Percentiles rank a stretch among this genome's conserved stretches.
Evolutionary conservation across 257 asterid genomes (phyloP).

Genomic region (Ehretia macrophylla): DNA sequence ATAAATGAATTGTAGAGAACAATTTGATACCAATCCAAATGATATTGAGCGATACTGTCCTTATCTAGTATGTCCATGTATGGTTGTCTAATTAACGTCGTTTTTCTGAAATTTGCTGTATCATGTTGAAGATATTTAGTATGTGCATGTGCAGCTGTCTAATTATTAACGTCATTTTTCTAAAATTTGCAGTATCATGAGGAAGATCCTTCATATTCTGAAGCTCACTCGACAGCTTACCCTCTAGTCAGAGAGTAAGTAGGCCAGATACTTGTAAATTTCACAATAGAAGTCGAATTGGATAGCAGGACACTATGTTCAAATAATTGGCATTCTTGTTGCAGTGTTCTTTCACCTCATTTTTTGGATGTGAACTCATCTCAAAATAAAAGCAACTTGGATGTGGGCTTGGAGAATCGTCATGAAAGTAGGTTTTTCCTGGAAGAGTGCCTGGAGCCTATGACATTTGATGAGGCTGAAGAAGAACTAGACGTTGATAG

Average conservation of each 20-base stretch:
- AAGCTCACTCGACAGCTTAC: conserved; percentile 24
- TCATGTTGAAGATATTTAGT: no score
- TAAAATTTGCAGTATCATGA: conserved; percentile 20
- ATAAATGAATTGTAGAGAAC: no score
- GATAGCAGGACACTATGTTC: neutral
- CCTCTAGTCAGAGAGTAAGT: conserved; percentile 80
- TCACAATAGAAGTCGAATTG: neutral
- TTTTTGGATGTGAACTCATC: conserved; percentile 27
- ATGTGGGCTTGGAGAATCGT: conserved; percentile 32
- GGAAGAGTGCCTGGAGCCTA: conserved; percentile 53
- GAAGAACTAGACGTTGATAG: conserved; percentile 28
- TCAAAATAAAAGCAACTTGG: conserved; percentile 18
- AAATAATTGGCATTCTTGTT: conserved; percentile 11
- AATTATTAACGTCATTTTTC: no score
- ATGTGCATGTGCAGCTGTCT: no score
- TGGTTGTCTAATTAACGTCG: no score
- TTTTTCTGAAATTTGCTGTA: no score
- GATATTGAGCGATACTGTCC: no score
- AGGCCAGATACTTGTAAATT: neutral
- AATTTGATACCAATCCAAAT: no score
- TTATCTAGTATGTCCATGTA: no score
- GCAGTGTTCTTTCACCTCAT: conserved; percentile 56
- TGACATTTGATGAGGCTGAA: conserved; percentile 42
- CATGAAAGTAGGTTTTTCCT: conserved; percentile 36
- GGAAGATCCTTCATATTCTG: conserved; percentile 31